A percentile compares a stretch with the other conserved stretches of the same genome.
Conservation (phyloP, 148 eudicot genomes). For the Cornus florida region DNA sequence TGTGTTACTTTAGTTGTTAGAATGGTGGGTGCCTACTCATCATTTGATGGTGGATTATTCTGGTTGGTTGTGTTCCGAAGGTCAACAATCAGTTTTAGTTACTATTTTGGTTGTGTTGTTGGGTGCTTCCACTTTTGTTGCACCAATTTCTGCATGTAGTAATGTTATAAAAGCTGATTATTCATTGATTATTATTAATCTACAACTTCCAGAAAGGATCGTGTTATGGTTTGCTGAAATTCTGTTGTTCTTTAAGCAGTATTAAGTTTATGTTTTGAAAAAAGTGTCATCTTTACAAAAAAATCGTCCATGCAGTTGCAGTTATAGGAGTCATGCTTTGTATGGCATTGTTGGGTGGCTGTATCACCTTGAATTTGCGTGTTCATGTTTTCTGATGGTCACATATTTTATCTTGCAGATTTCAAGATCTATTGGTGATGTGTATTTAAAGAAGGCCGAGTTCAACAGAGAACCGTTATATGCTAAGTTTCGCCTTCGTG, state of each 20-base stretch:
- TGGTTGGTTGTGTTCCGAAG: not conserved
- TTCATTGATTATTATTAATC: not conserved
- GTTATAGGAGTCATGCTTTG: not conserved
- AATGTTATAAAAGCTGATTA: not conserved
- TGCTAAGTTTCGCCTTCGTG: slow-evolving; percentile 37
- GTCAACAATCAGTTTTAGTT: not conserved
- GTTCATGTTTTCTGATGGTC: not conserved
- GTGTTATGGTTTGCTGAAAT: not conserved
- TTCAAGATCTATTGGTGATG: slow-evolving; percentile 41
- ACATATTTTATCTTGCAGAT: slow-evolving; percentile 19
- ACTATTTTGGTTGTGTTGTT: not conserved
- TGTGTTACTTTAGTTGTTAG: not conserved
- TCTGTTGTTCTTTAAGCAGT: not conserved
- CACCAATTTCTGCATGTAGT: too few species aligned
- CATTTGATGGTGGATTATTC: not conserved
- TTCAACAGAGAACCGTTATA: slow-evolving; percentile 34
- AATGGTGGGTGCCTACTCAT: not conserved
- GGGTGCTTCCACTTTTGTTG: too few species aligned
- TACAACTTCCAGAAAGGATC: not conserved
- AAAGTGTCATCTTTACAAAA: not conserved
- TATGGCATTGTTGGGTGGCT: not conserved
- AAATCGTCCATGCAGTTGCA: not conserved
- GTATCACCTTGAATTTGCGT: not conserved
- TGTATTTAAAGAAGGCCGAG: slow-evolving; percentile 37
- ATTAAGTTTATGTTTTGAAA: not conserved